These are phyloP conservation scores for Cladosporium sphaerospermum DNA, from an alignment of 2,329 filamentous ascomycete species.

Conservation along the genomic window DNA sequence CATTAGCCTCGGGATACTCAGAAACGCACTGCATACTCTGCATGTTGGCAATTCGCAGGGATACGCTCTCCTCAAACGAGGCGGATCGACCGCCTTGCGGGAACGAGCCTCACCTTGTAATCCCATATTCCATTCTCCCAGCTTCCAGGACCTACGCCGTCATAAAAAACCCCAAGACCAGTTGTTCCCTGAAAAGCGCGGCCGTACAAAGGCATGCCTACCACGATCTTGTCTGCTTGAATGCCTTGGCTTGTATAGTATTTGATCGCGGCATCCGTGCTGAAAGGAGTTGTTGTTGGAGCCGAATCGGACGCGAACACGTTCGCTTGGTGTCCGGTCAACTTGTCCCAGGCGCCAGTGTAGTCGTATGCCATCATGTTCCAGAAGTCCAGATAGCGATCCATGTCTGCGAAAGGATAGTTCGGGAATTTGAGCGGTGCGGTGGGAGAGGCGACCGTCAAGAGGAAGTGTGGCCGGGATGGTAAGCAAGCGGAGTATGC, in stretches of 20 bases:
- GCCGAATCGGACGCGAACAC: conserved; percentile 55
- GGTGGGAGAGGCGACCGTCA: conserved; percentile 41
- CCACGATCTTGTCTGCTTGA: conserved; percentile 64
- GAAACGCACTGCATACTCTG: too few species aligned
- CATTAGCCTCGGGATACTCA: too few species aligned
- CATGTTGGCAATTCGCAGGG: too few species aligned
- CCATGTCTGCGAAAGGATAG: conserved; percentile 37
- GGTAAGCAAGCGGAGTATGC: conserved; percentile 33
- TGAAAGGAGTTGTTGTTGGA: conserved; percentile 69
- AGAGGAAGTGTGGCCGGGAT: conserved; percentile 35
- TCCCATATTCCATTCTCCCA: conserved; percentile 86
- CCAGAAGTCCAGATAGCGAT: conserved; percentile 42
- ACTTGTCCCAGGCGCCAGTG: conserved; percentile 71
- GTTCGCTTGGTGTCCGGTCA: conserved; percentile 75
- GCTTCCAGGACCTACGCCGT: conserved; percentile 67
- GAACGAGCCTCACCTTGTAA: conserved; percentile 64
- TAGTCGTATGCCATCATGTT: conserved; percentile 50
- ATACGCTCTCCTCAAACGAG: too few species aligned
- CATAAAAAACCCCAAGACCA: conserved; percentile 63
- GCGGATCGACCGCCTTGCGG: too few species aligned
- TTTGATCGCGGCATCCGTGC: conserved; percentile 62
- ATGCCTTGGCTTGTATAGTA: conserved; percentile 62
- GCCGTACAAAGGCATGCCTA: conserved; percentile 91
- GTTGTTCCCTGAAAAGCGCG: conserved; percentile 75
- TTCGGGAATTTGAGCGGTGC: conserved; percentile 39